Conservation (phyloP, 768 basidiomycete species). For the Amanita thiersii region DNA sequence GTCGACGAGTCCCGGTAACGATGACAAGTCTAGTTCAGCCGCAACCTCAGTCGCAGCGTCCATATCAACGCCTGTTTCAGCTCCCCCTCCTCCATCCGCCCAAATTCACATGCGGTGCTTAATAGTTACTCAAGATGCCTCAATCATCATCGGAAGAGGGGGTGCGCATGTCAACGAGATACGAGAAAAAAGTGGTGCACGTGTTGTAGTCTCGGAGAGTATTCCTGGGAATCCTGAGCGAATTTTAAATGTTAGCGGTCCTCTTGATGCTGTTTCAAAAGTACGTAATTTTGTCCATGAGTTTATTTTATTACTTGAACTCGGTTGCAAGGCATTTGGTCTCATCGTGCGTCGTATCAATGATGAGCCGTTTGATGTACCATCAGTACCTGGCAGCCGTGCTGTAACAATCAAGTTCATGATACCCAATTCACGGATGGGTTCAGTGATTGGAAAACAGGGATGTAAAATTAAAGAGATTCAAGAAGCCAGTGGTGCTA, state of each 20-base stretch:
- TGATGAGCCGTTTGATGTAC: slow-evolving; percentile 96
- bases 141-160: slow-evolving; percentile 95
- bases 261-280: slow-evolving; percentile 98
- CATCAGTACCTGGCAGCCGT: slow-evolving; percentile 94
- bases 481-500: slow-evolving; percentile 94
- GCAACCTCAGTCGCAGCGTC: slow-evolving; percentile 46
- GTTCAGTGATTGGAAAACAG: slow-evolving; percentile 96
- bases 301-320: slow-evolving; percentile 2
- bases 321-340: slow-evolving; percentile 77
- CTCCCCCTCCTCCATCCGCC: slow-evolving; percentile 52
- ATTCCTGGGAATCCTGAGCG: slow-evolving; percentile 99
- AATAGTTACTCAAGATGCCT: slow-evolving; percentile 98
- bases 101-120: slow-evolving; percentile 96
- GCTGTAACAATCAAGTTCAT: slow-evolving; percentile 99
- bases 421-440: slow-evolving; percentile 99
- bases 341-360: slow-evolving; percentile 98
- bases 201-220: slow-evolving; percentile 96
- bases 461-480: slow-evolving; percentile 99
- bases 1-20: slow-evolving; percentile 25
- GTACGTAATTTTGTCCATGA: slow-evolving; percentile 27
- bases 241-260: slow-evolving; percentile 92
- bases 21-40: slow-evolving; percentile 32
- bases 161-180: slow-evolving; percentile 98
- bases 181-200: slow-evolving; percentile 92
- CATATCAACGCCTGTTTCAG: slow-evolving; percentile 30